Evolutionary conservation across 371 early-diverging fungal genomes (phyloP).

Genomic region (Mucor mucedo): DNA sequence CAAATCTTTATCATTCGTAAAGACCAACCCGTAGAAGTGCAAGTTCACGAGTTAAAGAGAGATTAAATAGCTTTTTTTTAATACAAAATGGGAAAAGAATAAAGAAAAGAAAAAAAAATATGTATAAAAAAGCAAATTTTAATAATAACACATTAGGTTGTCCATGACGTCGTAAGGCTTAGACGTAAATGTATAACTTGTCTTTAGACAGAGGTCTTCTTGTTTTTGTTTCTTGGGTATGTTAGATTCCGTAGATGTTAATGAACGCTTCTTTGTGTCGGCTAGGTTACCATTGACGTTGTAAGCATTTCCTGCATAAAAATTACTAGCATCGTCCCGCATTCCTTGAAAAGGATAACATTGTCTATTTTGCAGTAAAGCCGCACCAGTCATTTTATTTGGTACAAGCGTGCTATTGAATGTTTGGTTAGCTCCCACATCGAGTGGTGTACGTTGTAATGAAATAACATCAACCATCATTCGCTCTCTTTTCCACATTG

Average conservation of each 20-base stretch:
- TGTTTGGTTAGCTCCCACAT: neutral
- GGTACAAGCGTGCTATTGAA: too few relatives aligned
- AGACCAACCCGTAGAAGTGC: constrained; percentile 75
- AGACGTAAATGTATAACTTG: constrained; percentile 15
- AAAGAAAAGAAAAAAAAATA: neutral
- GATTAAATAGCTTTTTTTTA: constrained; percentile 56
- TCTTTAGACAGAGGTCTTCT: neutral
- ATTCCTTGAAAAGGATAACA: constrained; percentile 14
- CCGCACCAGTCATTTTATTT: neutral
- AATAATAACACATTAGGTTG: constrained; percentile 17
- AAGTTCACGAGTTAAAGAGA: constrained; percentile 77
- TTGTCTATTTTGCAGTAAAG: constrained; percentile 21
- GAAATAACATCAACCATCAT: constrained; percentile 31
- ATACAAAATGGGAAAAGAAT: constrained; percentile 2
- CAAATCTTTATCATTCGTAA: constrained; percentile 92
- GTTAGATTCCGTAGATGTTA: neutral
- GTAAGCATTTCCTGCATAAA: constrained; percentile 27
- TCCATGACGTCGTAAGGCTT: constrained; percentile 25
- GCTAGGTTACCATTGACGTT: neutral
- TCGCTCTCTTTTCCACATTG: constrained; percentile 30
- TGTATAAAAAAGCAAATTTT: constrained; percentile 1
- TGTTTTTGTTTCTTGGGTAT: neutral
- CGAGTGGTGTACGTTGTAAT: constrained; percentile 2
- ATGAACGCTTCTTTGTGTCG: neutral
- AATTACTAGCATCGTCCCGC: constrained; percentile 15